Evolutionary conservation across 2,329 filamentous ascomycete species (phyloP), one percentile per base, ranked within the genome.

Genomic region (Penicillium griseofulvum): DNA sequence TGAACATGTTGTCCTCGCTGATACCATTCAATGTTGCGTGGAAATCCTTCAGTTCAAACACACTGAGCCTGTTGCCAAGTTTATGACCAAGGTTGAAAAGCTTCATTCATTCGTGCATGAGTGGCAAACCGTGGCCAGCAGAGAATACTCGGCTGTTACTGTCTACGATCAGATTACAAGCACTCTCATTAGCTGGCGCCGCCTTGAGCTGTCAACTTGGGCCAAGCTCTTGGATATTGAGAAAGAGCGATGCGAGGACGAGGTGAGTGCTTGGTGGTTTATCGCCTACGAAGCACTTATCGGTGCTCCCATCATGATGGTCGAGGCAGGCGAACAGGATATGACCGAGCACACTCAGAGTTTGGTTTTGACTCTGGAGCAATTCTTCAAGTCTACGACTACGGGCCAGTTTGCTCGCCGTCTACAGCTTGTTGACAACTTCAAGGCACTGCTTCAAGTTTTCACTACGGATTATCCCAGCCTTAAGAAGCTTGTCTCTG

Each of bases 181-280:
- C 47, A 83, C 90, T 26, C 87, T 97, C 49, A 87, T 97, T 52
- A 84, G 83, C 68, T 99, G 95, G 95, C 84, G 94, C 58, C 87
- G 92, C 56, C 80, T 99, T 31, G 94, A 99, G 68, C 80, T 99
- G 26, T 88, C 89, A 0, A 97, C 93, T 0, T 99, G 94, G 94
- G 87, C 89, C 34, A 89, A 87, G 39, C 75, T 99, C 3, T 88
- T 99, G 57, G 90, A 96, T 63, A 85, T 89, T 71, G 94, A 99
- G 72, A 81, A 86, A 36, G 81, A 84, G 50, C 91, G 88, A 65
- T 91, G 87, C 64, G 80, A 87, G 22, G 83, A 90, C 46, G 87
- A 91, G 67, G 91, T 93, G 2, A 87, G 86, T 65, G 87, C 88
- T 16, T 99, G 94, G 94, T 99, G 92, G 87, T 99, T 97, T 65